Conservation (phyloP, 208 protist species). For the Crithidia expoeki region DNA sequence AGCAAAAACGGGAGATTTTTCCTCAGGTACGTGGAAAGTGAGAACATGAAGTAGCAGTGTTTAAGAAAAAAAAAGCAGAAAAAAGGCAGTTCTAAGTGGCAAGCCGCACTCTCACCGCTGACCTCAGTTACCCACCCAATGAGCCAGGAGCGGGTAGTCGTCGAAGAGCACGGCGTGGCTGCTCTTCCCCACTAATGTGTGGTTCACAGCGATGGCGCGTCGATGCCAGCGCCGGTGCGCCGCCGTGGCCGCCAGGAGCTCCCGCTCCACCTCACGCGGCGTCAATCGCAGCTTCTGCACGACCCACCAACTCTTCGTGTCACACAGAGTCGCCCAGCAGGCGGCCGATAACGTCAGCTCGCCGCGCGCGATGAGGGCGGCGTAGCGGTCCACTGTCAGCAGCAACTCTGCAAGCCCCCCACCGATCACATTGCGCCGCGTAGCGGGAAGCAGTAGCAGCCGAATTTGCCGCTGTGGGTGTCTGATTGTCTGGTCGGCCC, state of each 20-base stretch:
- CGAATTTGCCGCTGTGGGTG: too few relatives aligned
- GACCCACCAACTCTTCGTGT: conserved; percentile 37
- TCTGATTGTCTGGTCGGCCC: too few relatives aligned
- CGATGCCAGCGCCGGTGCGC: conserved; percentile 50
- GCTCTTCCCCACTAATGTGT: conserved; percentile 39
- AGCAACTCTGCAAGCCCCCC: conserved; percentile 66
- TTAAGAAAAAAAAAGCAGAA: neutral
- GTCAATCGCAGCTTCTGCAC: conserved; percentile 39
- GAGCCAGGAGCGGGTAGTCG: conserved; percentile 26
- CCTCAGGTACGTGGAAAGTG: too few relatives aligned
- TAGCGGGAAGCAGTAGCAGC: neutral
- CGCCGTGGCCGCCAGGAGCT: conserved; percentile 56
- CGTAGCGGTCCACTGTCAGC: conserved; percentile 64
- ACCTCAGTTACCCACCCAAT: conserved; percentile 4
- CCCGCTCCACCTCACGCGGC: conserved; percentile 61
- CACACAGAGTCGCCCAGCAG: conserved; percentile 67
- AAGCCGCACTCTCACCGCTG: neutral
- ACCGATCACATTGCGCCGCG: conserved; percentile 57
- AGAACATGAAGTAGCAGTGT: too few relatives aligned
- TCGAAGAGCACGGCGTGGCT: conserved; percentile 22
- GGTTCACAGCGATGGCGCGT: conserved; percentile 11
- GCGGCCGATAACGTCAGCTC: conserved; percentile 66
- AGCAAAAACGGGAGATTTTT: too few relatives aligned
- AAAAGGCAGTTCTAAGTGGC: neutral
- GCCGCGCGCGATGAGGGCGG: conserved; percentile 60